These are phyloP conservation scores for Scleromitrula shiraiana DNA, from an alignment of 2,329 filamentous ascomycete species.

Conservation along the genomic window DNA sequence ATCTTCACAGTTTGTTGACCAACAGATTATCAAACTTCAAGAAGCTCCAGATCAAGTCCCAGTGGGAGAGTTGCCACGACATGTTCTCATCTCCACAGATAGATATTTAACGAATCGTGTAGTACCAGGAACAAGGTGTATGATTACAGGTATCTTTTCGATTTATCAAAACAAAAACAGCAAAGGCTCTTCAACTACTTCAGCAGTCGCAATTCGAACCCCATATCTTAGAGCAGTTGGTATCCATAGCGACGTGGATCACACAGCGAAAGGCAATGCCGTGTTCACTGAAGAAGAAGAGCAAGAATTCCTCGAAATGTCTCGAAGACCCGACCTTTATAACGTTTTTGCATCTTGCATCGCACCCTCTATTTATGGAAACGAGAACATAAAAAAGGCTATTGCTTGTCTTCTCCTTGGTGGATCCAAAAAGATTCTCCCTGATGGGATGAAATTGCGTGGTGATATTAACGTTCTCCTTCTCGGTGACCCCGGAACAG, in stretches of 20 bases:
- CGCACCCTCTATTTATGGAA: slow-evolving; percentile 95
- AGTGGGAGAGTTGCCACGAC: slow-evolving; percentile 87
- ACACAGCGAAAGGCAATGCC: slow-evolving; percentile 75
- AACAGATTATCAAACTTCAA: slow-evolving; percentile 96
- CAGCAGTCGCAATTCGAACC: slow-evolving; percentile 89
- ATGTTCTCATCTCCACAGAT: slow-evolving; percentile 94
- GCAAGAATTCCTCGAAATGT: slow-evolving; percentile 90
- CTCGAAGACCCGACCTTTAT: slow-evolving; percentile 86
- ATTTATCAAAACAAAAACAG: slow-evolving; percentile 92
- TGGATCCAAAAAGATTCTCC: slow-evolving; percentile 94
- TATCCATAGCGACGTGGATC: slow-evolving; percentile 82
- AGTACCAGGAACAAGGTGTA: slow-evolving; percentile 89
- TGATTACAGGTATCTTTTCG: slow-evolving; percentile 93
- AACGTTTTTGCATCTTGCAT: slow-evolving; percentile 85
- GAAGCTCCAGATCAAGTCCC: slow-evolving; percentile 97
- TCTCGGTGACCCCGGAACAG: slow-evolving; percentile 94
- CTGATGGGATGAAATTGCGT: slow-evolving; percentile 94
- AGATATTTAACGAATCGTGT: slow-evolving; percentile 92
- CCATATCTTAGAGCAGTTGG: slow-evolving; percentile 91
- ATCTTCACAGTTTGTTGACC: slow-evolving; percentile 88
- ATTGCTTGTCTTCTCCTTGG: slow-evolving; percentile 91
- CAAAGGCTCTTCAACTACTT: slow-evolving; percentile 64
- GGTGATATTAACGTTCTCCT: slow-evolving; percentile 97
- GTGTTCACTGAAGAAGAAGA: slow-evolving; percentile 93
- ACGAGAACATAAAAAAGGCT: slow-evolving; percentile 91